Evolutionary conservation across 306 rosid species (phyloP), one percentile per base, ranked within the genome.

Genomic region (Albizia julibrissin): DNA sequence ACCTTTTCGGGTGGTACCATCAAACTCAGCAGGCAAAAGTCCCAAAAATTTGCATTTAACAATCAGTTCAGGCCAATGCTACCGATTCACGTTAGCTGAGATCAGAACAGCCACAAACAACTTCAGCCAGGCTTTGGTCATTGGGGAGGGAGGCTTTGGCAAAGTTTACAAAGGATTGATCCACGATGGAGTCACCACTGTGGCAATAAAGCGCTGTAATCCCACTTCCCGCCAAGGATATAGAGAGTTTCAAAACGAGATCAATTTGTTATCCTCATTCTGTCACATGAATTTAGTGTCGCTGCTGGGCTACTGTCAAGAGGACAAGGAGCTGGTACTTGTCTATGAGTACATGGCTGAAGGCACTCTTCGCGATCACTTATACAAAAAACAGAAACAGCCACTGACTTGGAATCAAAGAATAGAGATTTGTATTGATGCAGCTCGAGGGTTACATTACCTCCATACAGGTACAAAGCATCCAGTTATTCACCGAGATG

Each of bases 371-470:
- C 68, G 79, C 1, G 89, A 91, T 19, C 94, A 91, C 69, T 83
- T 91, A 0, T 84, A 87, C 77, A 79, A 74, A 69, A 85, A 73
- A 14, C 29, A 37, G 5, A 85, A 80, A 3, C 47, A 68, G 10
- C 69, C 85, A 16, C 75, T 91, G 6, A 5, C 88, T 1, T 91
- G 89, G 89, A 87, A 72, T 75, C 85, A 79, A 62, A 84, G 94
- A 52, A 86, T 89, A 0, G 31, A 78, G 8, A 87, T 91, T 58
- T 89, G 91, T 74, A 9, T 80, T 3, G 92, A 82, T 56, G 85
- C 92, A 24, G 91, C 92, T n/a, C 15, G 85, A 62, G 94, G 92
- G n/a, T 29, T 91, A 16, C 83, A 89, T 84, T 91, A 91, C 72
- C 88, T 91, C 21, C 94, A 87, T 69, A 85, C 82, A 1, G 86